phyloP scores from a whole-genome alignment of 768 basidiomycete species.

The Russula vinacea region DNA sequence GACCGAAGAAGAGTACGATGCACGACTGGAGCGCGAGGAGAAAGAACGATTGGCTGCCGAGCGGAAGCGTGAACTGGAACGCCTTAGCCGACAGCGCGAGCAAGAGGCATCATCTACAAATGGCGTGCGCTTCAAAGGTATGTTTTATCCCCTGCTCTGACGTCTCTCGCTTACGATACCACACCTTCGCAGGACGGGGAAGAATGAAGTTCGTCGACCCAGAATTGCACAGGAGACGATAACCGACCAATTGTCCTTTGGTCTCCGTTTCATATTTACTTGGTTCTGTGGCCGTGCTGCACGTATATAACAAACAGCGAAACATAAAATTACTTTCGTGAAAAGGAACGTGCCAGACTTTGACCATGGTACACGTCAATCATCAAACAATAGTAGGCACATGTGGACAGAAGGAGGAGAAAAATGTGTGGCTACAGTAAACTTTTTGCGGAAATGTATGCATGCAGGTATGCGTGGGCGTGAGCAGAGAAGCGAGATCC shows the following conservation, averaged over 20 bases:
- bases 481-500: conserved; percentile 26
- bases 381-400: conserved; percentile 17
- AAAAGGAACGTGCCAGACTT: conserved; percentile 11
- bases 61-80: conserved; percentile 48
- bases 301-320: conserved; percentile 18
- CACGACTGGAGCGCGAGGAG: conserved; percentile 64
- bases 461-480: conserved; percentile 29
- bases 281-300: conserved; percentile 2
- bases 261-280: conserved; percentile 1
- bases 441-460: conserved; percentile 20
- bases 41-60: conserved; percentile 51
- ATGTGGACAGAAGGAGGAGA: conserved; percentile 2
- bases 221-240: conserved; percentile 41
- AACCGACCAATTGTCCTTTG: conserved; percentile 6
- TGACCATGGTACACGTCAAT: conserved; percentile 24
- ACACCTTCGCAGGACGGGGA: conserved; percentile 47
- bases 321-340: conserved; percentile 27
- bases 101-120: conserved; percentile 37
- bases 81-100: conserved; percentile 43
- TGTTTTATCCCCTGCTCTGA: conserved; percentile 16
- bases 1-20: conserved; percentile 73
- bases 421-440: conserved; percentile 20
- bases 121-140: conserved; percentile 67
- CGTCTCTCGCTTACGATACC: conserved; percentile 3
- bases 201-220: conserved; percentile 68